phyloP scores from a whole-genome alignment of 768 basidiomycete species.

The Clitopilus hobsonii region DNA sequence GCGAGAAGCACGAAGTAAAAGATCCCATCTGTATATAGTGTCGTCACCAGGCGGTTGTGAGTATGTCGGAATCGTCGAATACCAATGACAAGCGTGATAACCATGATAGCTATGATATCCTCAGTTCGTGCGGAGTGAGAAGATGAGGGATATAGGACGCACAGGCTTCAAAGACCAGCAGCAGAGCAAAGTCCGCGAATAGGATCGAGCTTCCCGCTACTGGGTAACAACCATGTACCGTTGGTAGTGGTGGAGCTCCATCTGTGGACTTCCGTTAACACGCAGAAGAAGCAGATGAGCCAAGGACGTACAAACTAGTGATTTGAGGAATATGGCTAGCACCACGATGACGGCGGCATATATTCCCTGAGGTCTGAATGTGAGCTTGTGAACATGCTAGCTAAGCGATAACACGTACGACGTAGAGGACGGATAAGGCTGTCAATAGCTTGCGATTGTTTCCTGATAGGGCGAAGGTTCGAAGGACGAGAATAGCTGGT shows the following conservation, averaged over 20 bases:
- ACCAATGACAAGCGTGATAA: conserved; percentile 16
- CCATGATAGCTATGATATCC: conserved; percentile 17
- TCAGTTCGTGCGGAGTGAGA: neutral
- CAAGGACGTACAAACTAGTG: conserved; percentile 5
- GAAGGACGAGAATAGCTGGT: conserved; percentile 13
- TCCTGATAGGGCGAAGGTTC: conserved; percentile 15
- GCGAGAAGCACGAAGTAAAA: conserved; percentile 19
- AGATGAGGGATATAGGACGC: neutral
- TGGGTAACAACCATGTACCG: conserved; percentile 8
- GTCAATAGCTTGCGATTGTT: conserved; percentile 6
- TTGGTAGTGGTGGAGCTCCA: conserved; percentile 8
- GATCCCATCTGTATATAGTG: conserved; percentile 19
- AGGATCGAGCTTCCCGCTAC: conserved; percentile 6
- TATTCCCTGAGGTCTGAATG: neutral
- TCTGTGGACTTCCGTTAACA: neutral
- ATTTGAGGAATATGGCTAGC: conserved; percentile 4
- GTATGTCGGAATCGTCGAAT: conserved; percentile 15
- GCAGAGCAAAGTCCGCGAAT: conserved; percentile 6
- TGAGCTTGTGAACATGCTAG: neutral
- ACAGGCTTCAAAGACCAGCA: conserved; percentile 6
- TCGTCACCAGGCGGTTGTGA: conserved; percentile 13
- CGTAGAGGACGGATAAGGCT: conserved; percentile 3
- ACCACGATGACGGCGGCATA: conserved; percentile 3
- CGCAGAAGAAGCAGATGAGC: neutral
- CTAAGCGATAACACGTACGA: conserved; percentile 3